phyloP scores from a whole-genome alignment of 495 filamentous ascomycete species.

The Hypomontagnella submonticulosa region DNA sequence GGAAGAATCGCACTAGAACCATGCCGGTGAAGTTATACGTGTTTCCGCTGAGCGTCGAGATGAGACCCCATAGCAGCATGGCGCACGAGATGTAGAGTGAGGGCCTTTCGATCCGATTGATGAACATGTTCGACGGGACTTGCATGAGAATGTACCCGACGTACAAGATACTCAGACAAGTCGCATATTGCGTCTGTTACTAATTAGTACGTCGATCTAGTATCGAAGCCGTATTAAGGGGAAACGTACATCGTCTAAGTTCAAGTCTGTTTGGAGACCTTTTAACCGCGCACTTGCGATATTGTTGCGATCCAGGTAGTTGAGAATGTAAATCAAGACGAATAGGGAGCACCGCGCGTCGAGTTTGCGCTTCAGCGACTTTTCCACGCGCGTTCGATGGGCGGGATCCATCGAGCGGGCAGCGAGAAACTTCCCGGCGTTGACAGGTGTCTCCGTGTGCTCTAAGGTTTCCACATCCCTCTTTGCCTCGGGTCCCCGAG shows the following conservation, averaged over 20 bases:
- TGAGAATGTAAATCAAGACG: slow-evolving; percentile 74
- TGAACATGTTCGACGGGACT: slow-evolving; percentile 55
- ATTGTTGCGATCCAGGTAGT: slow-evolving; percentile 77
- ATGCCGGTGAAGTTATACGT: slow-evolving; percentile 69
- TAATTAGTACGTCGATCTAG: slow-evolving; percentile 7
- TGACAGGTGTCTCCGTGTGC: slow-evolving; percentile 7
- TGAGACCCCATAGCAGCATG: slow-evolving; percentile 76
- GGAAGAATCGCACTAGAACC: slow-evolving; percentile 71
- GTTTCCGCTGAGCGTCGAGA: slow-evolving; percentile 69
- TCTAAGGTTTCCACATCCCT: slow-evolving; percentile 32
- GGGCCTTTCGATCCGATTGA: slow-evolving; percentile 54
- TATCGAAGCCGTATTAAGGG: not conserved
- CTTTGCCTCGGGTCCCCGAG: slow-evolving; percentile 12
- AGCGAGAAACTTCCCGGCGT: slow-evolving; percentile 4
- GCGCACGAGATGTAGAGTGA: slow-evolving; percentile 60
- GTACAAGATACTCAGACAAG: slow-evolving; percentile 56
- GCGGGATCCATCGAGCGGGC: slow-evolving; percentile 48
- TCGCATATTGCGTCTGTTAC: slow-evolving; percentile 51
- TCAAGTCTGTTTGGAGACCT: slow-evolving; percentile 53
- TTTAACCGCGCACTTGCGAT: slow-evolving; percentile 61
- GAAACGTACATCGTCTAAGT: slow-evolving; percentile 44
- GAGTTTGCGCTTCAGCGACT: slow-evolving; percentile 56
- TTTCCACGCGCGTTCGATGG: slow-evolving; percentile 52
- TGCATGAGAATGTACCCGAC: slow-evolving; percentile 68
- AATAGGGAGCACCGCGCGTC: slow-evolving; percentile 56